Evolutionary conservation across 495 filamentous ascomycete species (phyloP), one percentile per base, ranked within the genome.

Genomic region (Geoglossum glabrum): DNA sequence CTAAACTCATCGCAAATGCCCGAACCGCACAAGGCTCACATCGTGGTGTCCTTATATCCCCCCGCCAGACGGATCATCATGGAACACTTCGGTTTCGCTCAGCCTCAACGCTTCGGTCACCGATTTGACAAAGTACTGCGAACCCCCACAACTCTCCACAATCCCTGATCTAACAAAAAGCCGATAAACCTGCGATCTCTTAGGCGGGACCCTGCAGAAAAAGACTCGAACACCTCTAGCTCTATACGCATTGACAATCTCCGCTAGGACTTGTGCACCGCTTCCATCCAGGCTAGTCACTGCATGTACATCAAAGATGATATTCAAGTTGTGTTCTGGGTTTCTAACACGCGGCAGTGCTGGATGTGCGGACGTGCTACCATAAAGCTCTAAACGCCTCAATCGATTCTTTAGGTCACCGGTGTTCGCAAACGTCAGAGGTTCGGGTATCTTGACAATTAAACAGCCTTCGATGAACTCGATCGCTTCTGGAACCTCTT

Each of bases 271-370:
- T 68, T 97, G 92, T 0, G 87, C 84, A 0, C 90, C 92, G 0
- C 86, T 90, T 21, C 88, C 92, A 66, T 98, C 92, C 61, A 98
- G 80, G 49, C 81, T 80, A 0, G 90, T 92, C 0, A 98, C 92
- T 0, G 92, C 90, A 62, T 97, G 90, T 13, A 97, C 86, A 67
- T 98, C 92, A 65, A 98, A 97, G 58, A 98, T 90, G 65, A 98
- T 75, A 63, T 93, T 95, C 56, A 78, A 76, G 60, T 94, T 95
- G 55, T 85, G 80, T 60, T 85, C 80, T 15, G 79, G 75, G 17
- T 21, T 68, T 11, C 87, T 73, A 31, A 92, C 73, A 7, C 86
- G 75, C 5, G 92, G 90, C 17, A 95, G 72, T 1, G 88, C 87
- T 0, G 93, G 93, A 58, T 97, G 93, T 0, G 86, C 85, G 43